Conservation (phyloP, 352 stramenopile species). For the Phytophthora meadii region DNA sequence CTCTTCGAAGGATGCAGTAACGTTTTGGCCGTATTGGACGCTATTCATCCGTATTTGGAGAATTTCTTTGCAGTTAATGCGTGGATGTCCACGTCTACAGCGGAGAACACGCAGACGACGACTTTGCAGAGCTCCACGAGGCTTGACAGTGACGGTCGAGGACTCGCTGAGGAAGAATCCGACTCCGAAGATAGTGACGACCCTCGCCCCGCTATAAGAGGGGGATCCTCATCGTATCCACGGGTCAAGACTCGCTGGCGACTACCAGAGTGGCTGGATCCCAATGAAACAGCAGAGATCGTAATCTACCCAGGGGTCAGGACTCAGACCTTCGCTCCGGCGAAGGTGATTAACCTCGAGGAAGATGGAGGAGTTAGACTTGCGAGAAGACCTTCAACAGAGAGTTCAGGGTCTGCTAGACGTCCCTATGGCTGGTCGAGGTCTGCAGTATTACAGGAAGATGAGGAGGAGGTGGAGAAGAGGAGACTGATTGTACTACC, state of each 20-base stretch:
- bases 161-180: slow-evolving; percentile 37
- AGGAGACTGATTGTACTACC: slow-evolving; percentile 60
- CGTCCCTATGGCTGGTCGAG: slow-evolving; percentile 42
- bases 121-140: slow-evolving; percentile 47
- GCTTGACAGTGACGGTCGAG: slow-evolving; percentile 38
- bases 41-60: slow-evolving; percentile 63
- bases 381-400: slow-evolving; percentile 27
- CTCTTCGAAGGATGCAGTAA: slow-evolving; percentile 67
- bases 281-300: slow-evolving; percentile 50
- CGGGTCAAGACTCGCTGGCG: slow-evolving; percentile 43
- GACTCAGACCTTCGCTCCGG: slow-evolving; percentile 51
- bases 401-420: slow-evolving; percentile 20
- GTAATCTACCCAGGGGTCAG: slow-evolving; percentile 62
- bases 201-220: slow-evolving; percentile 10
- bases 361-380: slow-evolving; percentile 13
- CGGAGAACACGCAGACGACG: slow-evolving; percentile 46
- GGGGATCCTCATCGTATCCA: slow-evolving; percentile 33
- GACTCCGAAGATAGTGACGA: slow-evolving; percentile 51
- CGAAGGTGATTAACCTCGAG: slow-evolving; percentile 70
- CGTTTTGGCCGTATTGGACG: slow-evolving; percentile 68
- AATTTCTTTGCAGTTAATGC: slow-evolving; percentile 54
- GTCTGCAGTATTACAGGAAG: slow-evolving; percentile 36
- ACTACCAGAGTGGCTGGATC: slow-evolving; percentile 55
- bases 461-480: slow-evolving; percentile 36
- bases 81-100: slow-evolving; percentile 39